phyloP scores from a whole-genome alignment of 768 basidiomycete species.

The Suillus occidentalis region DNA sequence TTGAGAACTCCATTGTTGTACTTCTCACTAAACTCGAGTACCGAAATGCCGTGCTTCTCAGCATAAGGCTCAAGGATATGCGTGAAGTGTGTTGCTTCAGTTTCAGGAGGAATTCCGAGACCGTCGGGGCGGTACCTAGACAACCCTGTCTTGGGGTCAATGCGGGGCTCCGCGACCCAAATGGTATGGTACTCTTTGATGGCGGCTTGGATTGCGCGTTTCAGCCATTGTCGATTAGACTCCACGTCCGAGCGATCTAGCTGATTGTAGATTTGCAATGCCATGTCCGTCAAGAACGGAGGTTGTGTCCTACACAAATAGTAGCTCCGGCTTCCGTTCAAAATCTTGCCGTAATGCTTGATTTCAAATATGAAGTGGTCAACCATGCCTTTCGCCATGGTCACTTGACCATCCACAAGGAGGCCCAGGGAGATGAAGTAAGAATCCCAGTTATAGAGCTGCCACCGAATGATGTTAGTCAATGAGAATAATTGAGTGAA shows the following conservation, averaged over 20 bases:
- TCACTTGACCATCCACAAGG: conserved; percentile 90
- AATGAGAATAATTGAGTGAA: conserved; percentile 8
- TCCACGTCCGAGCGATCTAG: conserved; percentile 82
- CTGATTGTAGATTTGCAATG: conserved; percentile 95
- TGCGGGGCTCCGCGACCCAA: conserved; percentile 93
- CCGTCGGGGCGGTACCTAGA: conserved; percentile 95
- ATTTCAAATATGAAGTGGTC: conserved; percentile 99
- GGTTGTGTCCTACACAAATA: conserved; percentile 97
- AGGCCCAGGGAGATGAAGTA: conserved; percentile 94
- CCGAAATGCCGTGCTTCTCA: conserved; percentile 85
- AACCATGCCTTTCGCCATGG: conserved; percentile 96
- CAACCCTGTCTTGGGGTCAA: conserved; percentile 92
- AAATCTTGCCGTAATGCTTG: conserved; percentile 93
- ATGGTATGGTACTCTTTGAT: conserved; percentile 99
- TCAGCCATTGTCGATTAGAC: conserved; percentile 85
- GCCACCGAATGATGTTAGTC: conserved; percentile 10
- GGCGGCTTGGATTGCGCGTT: conserved; percentile 93
- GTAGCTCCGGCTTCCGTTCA: conserved; percentile 94
- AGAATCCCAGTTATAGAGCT: conserved; percentile 95
- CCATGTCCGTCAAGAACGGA: conserved; percentile 98
- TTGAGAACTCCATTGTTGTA: conserved; percentile 84
- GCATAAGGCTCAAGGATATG: conserved; percentile 97
- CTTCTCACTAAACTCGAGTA: conserved; percentile 94
- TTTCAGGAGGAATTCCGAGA: conserved; percentile 95
- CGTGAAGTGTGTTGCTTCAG: conserved; percentile 97